Conservation (phyloP, 23 red algal species). For the Pyropia haitanensis region DNA sequence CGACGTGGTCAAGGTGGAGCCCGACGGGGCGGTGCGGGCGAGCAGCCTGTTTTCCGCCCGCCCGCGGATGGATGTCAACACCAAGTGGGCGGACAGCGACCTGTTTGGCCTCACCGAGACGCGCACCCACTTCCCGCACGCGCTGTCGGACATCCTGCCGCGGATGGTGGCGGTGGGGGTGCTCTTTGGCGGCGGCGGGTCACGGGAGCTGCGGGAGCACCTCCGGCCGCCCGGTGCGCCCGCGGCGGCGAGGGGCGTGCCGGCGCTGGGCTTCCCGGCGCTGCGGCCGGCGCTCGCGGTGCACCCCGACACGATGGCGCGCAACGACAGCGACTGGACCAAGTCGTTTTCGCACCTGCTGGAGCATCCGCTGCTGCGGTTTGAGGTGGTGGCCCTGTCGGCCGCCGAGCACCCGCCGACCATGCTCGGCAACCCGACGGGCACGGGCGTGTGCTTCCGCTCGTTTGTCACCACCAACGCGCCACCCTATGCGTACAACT, state of each 20-base stretch:
- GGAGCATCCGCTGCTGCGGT: slow-evolving; percentile 17
- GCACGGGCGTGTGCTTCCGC: slow-evolving; percentile 9
- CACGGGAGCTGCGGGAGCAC: slow-evolving; percentile 3
- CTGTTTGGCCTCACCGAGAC: slow-evolving; percentile 18
- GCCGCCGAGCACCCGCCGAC: background rate
- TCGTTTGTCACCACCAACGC: slow-evolving; percentile 34
- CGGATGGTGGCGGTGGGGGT: slow-evolving; percentile 34
- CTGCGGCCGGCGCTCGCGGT: slow-evolving; percentile 29
- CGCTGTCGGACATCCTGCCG: slow-evolving; percentile 44
- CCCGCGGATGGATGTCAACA: slow-evolving; percentile 9
- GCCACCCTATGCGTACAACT: slow-evolving; percentile 30
- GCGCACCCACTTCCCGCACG: slow-evolving; percentile 73
- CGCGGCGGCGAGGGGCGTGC: background rate
- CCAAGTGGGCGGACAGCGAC: slow-evolving; percentile 22
- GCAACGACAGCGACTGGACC: slow-evolving; percentile 22
- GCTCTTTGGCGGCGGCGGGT: slow-evolving; percentile 33
- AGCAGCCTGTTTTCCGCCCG: background rate
- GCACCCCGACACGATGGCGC: slow-evolving; percentile 8
- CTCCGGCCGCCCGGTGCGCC: background rate
- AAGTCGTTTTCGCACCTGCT: slow-evolving; percentile 33
- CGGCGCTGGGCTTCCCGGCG: slow-evolving; percentile 8
- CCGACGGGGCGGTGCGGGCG: background rate
- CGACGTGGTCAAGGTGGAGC: slow-evolving; percentile 3
- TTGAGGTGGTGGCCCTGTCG: slow-evolving; percentile 7
- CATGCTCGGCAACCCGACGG: background rate